A percentile compares a stretch with the other conserved stretches of the same genome.
Evolutionary conservation across 1,284 basidiomycete species (phyloP).

Genomic region (Farysia itapuensis): DNA sequence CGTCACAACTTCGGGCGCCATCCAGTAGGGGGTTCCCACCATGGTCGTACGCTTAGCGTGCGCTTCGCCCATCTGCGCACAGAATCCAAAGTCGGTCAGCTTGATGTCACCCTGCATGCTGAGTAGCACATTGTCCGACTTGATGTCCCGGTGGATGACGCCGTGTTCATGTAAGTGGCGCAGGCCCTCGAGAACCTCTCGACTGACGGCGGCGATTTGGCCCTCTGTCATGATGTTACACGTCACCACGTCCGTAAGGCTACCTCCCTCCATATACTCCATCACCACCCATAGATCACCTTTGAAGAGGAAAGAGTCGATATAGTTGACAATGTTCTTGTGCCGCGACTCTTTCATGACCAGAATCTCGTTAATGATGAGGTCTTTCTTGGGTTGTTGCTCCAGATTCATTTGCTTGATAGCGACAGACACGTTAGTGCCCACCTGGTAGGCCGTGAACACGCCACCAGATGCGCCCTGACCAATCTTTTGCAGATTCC

Average conservation of each 20-base stretch:
- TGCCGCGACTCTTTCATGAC: constrained; percentile 96
- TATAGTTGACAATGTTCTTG: constrained; percentile 98
- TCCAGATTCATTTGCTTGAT: constrained; percentile 99
- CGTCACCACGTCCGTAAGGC: constrained; percentile 92
- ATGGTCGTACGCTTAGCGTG: constrained; percentile 97
- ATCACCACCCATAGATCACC: constrained; percentile 99
- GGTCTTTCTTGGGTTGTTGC: constrained; percentile 98
- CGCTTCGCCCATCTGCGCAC: constrained; percentile 90
- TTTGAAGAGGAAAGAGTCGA: constrained; percentile 95
- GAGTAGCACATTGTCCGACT: constrained; percentile 92
- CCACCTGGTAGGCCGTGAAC: constrained; percentile 95
- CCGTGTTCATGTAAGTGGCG: constrained; percentile 90
- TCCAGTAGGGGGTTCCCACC: constrained; percentile 99
- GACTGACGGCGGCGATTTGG: constrained; percentile 91
- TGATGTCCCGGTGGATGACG: constrained; percentile 97
- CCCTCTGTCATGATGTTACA: constrained; percentile 88
- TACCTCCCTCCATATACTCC: constrained; percentile 97
- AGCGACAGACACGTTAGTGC: constrained; percentile 87
- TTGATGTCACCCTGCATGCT: constrained; percentile 94
- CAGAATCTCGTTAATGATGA: constrained; percentile 99
- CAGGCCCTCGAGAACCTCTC: constrained; percentile 86
- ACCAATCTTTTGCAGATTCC: constrained; percentile 92
- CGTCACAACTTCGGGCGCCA: constrained; percentile 98
- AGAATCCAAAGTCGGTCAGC: constrained; percentile 98
- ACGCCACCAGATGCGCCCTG: constrained; percentile 98